Conservation (phyloP, 2,329 filamentous ascomycete genomes). For the Cladophialophora carrionii region DNA sequence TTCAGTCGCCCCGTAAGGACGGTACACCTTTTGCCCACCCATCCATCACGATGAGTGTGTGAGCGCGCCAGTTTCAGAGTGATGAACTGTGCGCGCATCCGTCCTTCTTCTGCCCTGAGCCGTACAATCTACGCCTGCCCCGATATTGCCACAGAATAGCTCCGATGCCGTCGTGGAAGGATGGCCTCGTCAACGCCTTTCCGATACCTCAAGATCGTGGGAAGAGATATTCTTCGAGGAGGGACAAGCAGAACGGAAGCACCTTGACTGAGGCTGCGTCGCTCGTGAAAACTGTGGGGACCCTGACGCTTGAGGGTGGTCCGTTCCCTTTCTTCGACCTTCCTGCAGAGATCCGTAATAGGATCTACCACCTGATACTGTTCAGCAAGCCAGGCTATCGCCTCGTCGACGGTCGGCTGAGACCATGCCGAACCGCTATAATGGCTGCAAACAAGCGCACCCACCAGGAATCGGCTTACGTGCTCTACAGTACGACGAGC, state of each 20-base stretch:
- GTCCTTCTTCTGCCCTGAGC: conserved; percentile 1
- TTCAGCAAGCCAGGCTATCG: conserved; percentile 38
- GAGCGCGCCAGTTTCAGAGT: conserved; percentile 21
- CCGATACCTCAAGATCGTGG: conserved; percentile 36
- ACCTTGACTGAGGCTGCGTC: conserved; percentile 8
- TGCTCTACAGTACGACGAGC: conserved; percentile 57
- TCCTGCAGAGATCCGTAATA: conserved; percentile 57
- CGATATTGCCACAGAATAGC: background rate
- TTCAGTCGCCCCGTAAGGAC: conserved; percentile 53
- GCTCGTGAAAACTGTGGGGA: conserved; percentile 17
- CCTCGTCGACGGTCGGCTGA: conserved; percentile 26
- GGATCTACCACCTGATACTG: conserved; percentile 47
- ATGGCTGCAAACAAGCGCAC: conserved; percentile 50
- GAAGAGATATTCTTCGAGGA: conserved; percentile 36
- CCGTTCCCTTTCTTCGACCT: conserved; percentile 58
- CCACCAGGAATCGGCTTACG: conserved; percentile 56
- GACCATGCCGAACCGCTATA: conserved; percentile 38
- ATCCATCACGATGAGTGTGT: conserved; percentile 33
- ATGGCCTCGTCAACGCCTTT: conserved; percentile 39
- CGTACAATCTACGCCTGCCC: background rate
- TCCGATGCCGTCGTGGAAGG: conserved; percentile 37
- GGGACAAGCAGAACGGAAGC: conserved; percentile 31
- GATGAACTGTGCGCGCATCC: conserved; percentile 15
- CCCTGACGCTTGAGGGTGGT: conserved; percentile 22
- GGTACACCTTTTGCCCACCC: conserved; percentile 43